Conservation (phyloP, 306 rosid species). For the Acacia confusa region DNA sequence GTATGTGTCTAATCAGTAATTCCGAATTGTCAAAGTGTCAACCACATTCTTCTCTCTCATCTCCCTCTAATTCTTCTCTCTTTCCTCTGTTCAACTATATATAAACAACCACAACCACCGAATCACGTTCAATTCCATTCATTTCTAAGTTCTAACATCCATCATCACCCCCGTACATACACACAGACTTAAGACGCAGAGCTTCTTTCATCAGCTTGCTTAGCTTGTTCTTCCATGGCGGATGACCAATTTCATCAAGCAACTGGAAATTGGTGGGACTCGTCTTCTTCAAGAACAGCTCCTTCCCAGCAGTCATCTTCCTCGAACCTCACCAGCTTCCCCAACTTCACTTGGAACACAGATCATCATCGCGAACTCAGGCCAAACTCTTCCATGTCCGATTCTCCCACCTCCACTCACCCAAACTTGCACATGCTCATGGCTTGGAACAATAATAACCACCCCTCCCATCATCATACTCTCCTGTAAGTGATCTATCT, state of each 20-base stretch:
- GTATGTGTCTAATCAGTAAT: conserved; percentile 42
- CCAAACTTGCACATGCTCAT: neutral
- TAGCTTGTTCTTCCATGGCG: conserved; percentile 53
- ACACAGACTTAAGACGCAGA: neutral
- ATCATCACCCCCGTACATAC: neutral
- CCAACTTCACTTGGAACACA: conserved; percentile 63
- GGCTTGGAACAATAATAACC: neutral
- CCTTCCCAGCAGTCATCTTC: conserved; percentile 63
- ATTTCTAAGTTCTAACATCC: conserved; percentile 32
- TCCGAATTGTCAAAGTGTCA: conserved; percentile 63
- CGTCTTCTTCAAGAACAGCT: conserved; percentile 58
- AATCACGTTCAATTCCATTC: conserved; percentile 56
- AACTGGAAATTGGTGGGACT: conserved; percentile 89
- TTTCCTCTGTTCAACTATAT: conserved; percentile 25
- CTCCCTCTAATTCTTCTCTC: too few species aligned
- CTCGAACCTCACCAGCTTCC: conserved; percentile 52
- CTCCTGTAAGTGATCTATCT: conserved; percentile 59
- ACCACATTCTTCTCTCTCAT: conserved; percentile 31
- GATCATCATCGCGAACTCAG: conserved; percentile 42
- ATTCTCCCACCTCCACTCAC: conserved; percentile 38
- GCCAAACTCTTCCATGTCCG: conserved; percentile 53
- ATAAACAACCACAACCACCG: conserved; percentile 62
- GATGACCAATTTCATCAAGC: conserved; percentile 73
- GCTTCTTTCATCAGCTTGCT: neutral
- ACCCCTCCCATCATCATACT: neutral